phyloP scores from a whole-genome alignment of 495 filamentous ascomycete genomes.

The Niebla homalea region DNA sequence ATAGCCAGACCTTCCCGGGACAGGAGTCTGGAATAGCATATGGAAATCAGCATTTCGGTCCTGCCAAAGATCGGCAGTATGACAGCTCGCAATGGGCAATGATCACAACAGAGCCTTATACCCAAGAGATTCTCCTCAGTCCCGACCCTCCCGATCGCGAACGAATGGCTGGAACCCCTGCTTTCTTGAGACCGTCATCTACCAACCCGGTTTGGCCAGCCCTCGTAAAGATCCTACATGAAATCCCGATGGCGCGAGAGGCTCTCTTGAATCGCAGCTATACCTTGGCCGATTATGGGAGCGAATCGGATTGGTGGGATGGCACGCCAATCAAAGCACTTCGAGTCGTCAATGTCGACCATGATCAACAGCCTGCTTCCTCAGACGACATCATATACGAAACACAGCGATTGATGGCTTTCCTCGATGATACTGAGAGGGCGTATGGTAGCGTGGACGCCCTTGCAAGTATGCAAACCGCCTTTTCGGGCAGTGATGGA shows the following conservation, averaged over 20 bases:
- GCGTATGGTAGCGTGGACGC: conserved; percentile 68
- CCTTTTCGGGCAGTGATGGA: conserved; percentile 7
- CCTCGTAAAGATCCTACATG: conserved; percentile 66
- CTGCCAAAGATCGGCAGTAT: conserved; percentile 60
- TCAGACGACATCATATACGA: conserved; percentile 38
- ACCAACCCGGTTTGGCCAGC: conserved; percentile 48
- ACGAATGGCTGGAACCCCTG: conserved; percentile 44
- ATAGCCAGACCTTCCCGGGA: conserved; percentile 30
- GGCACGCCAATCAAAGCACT: conserved; percentile 49
- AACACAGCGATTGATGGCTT: conserved; percentile 70
- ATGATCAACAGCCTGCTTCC: conserved; percentile 27
- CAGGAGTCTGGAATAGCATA: conserved; percentile 45
- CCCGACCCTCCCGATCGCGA: conserved; percentile 48
- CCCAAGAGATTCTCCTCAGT: conserved; percentile 47
- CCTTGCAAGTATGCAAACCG: conserved; percentile 22
- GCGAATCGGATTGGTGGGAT: conserved; percentile 74
- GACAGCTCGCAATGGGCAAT: conserved; percentile 67
- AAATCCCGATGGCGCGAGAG: conserved; percentile 70
- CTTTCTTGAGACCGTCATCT: conserved; percentile 57
- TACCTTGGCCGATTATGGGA: conserved; percentile 48
- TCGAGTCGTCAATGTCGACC: conserved; percentile 38
- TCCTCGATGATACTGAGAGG: conserved; percentile 63
- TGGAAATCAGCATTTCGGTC: conserved; percentile 45
- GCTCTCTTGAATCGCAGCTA: conserved; percentile 46
- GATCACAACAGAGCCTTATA: conserved; percentile 40